Conservation (phyloP, 2,329 filamentous ascomycete genomes). For the Fulvia fulva region DNA sequence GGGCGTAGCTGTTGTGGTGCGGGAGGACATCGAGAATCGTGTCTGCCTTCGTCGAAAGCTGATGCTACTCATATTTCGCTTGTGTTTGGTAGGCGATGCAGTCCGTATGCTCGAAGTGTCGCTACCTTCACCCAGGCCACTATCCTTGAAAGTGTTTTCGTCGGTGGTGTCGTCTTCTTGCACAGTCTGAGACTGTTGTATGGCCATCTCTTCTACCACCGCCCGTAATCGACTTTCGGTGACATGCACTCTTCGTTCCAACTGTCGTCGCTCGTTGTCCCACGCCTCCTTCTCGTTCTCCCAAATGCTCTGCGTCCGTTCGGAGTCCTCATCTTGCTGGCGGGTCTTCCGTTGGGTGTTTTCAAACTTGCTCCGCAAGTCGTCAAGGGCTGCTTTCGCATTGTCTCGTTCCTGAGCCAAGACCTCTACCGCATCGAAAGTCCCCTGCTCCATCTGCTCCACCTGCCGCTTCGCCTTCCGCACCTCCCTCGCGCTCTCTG, state of each 20-base stretch:
- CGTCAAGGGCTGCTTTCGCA: slow-evolving; percentile 66
- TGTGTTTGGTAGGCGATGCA: slow-evolving; percentile 24
- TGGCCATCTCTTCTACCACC: slow-evolving; percentile 80
- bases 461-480: slow-evolving; percentile 81
- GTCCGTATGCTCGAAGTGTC: slow-evolving; percentile 69
- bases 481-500: slow-evolving; percentile 67
- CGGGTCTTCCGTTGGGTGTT: slow-evolving; percentile 71
- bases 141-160: slow-evolving; percentile 61
- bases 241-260: slow-evolving; percentile 84
- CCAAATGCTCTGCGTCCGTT: slow-evolving; percentile 75
- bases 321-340: slow-evolving; percentile 76
- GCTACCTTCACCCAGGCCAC: slow-evolving; percentile 50
- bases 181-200: slow-evolving; percentile 52
- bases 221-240: slow-evolving; percentile 80
- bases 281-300: slow-evolving; percentile 77
- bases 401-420: slow-evolving; percentile 82
- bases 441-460: slow-evolving; percentile 80
- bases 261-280: slow-evolving; percentile 75
- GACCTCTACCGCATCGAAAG: slow-evolving; percentile 78
- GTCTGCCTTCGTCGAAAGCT: slow-evolving; percentile 20
- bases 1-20: slow-evolving; percentile 26
- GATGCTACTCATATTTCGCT: slow-evolving; percentile 34
- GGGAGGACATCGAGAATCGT: slow-evolving; percentile 22
- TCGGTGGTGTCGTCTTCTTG: slow-evolving; percentile 42
- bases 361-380: slow-evolving; percentile 75